Percentiles rank a stretch among this genome's conserved stretches.
phyloP scores from a whole-genome alignment of 1,284 basidiomycete genomes.

The Leccinum solheimii region DNA sequence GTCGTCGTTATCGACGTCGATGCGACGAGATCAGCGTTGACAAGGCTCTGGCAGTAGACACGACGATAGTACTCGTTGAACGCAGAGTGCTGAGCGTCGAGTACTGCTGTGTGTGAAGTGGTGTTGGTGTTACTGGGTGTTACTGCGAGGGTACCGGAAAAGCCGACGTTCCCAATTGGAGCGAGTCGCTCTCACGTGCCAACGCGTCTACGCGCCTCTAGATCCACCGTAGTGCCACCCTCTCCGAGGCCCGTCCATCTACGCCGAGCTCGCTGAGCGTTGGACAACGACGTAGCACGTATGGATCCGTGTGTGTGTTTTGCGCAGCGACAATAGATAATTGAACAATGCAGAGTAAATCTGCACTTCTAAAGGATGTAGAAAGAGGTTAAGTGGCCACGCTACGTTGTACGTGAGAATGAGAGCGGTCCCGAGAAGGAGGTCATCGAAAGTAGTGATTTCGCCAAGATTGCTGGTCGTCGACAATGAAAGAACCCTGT shows the following conservation, averaged over 20 bases:
- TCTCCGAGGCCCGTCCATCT: slow-evolving; percentile 86
- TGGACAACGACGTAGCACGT: slow-evolving; percentile 78
- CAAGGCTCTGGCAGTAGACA: background rate
- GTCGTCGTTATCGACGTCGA: background rate
- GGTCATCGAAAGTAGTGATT: slow-evolving; percentile 63
- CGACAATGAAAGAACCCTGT: slow-evolving; percentile 37
- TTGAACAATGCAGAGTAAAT: slow-evolving; percentile 79
- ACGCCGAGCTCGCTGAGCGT: slow-evolving; percentile 76
- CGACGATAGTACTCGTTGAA: too few relatives aligned
- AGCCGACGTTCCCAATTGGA: slow-evolving; percentile 4
- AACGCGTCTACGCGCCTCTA: slow-evolving; percentile 42
- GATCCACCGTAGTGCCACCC: slow-evolving; percentile 74
- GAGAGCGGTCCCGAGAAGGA: slow-evolving; percentile 78
- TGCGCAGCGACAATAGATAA: slow-evolving; percentile 80
- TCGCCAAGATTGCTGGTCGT: slow-evolving; percentile 37
- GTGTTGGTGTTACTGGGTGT: background rate
- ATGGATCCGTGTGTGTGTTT: slow-evolving; percentile 78
- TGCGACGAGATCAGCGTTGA: background rate
- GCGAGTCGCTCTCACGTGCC: slow-evolving; percentile 15
- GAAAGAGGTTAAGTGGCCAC: slow-evolving; percentile 90
- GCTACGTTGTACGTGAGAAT: slow-evolving; percentile 66
- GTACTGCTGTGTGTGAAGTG: background rate
- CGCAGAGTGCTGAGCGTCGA: background rate
- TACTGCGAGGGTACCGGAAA: background rate
- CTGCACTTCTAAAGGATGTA: slow-evolving; percentile 72